Conservation (phyloP, 1,284 basidiomycete genomes). For the Trichosporon sp. region DNA sequence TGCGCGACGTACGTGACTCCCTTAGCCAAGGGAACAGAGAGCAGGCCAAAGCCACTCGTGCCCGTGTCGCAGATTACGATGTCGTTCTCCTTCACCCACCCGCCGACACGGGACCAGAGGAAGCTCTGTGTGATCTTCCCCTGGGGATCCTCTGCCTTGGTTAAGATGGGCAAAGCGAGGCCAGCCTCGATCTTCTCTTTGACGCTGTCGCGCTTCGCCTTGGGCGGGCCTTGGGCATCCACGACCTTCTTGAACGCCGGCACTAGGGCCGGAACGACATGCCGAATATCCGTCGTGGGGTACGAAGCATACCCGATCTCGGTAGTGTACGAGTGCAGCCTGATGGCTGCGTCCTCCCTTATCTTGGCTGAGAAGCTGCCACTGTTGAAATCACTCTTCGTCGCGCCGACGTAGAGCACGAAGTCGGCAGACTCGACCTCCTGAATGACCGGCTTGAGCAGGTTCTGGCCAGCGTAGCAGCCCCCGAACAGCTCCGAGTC, state of each 20-base stretch:
- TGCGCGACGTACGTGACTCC: slow-evolving; percentile 64
- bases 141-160: slow-evolving; percentile 22
- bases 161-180: slow-evolving; percentile 13
- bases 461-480: slow-evolving; percentile 74
- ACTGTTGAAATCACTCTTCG: slow-evolving; percentile 82
- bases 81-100: slow-evolving; percentile 68
- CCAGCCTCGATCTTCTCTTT: slow-evolving; percentile 33
- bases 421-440: slow-evolving; percentile 77
- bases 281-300: slow-evolving; percentile 50
- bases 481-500: slow-evolving; percentile 79
- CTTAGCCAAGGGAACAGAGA: slow-evolving; percentile 69
- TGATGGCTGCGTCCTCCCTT: slow-evolving; percentile 56
- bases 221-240: slow-evolving; percentile 15
- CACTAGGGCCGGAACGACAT: slow-evolving; percentile 48
- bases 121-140: slow-evolving; percentile 61
- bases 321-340: slow-evolving; percentile 79
- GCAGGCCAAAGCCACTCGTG: slow-evolving; percentile 61
- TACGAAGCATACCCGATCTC: slow-evolving; percentile 54
- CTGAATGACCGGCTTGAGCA: slow-evolving; percentile 63
- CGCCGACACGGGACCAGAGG: slow-evolving; percentile 77
- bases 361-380: slow-evolving; percentile 52
- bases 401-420: slow-evolving; percentile 71
- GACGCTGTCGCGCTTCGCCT: slow-evolving; percentile 21
- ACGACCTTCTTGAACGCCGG: slow-evolving; percentile 38
- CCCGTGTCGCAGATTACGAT: slow-evolving; percentile 79